Percentiles rank a stretch among this genome's conserved stretches.
Evolutionary conservation across 129 eudicot species (phyloP).

Genomic region (Flaveria brownii): DNA sequence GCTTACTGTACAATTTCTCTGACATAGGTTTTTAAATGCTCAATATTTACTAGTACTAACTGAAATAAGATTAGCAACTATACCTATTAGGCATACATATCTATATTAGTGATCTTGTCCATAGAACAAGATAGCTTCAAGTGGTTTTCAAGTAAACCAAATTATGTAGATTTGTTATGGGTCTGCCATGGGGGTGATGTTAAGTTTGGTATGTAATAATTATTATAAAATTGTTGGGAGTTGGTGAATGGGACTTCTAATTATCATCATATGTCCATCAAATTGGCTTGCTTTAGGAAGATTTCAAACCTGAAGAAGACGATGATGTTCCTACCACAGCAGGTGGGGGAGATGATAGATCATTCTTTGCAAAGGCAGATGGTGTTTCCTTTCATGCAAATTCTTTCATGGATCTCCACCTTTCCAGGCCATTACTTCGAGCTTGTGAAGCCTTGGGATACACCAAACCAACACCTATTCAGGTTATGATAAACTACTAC

Average conservation of each 20-base stretch:
- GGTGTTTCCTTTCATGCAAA: slow-evolving; percentile 80
- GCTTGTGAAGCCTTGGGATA: slow-evolving; percentile 92
- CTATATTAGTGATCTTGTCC: neutral
- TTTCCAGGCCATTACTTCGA: slow-evolving; percentile 90
- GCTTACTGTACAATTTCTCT: neutral
- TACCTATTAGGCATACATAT: neutral
- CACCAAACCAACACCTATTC: slow-evolving; percentile 90
- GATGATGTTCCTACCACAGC: slow-evolving; percentile 46
- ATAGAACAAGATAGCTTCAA: neutral
- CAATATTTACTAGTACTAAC: neutral
- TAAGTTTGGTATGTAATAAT: neutral
- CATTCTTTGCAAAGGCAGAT: slow-evolving; percentile 63
- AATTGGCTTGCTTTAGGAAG: slow-evolving; percentile 51
- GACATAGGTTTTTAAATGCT: neutral
- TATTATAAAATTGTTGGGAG: neutral
- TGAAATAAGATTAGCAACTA: neutral
- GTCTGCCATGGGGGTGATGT: neutral
- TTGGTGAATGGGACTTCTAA: neutral
- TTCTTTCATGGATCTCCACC: slow-evolving; percentile 80
- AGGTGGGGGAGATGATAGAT: slow-evolving; percentile 38
- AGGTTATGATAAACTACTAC: slow-evolving; percentile 46
- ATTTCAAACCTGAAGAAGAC: slow-evolving; percentile 69
- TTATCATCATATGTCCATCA: neutral
- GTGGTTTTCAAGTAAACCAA: neutral
- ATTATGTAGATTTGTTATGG: neutral